These are phyloP conservation scores for Plasmodium adleri DNA, from an alignment of 169 alveolate genomes.

Conservation along the genomic window DNA sequence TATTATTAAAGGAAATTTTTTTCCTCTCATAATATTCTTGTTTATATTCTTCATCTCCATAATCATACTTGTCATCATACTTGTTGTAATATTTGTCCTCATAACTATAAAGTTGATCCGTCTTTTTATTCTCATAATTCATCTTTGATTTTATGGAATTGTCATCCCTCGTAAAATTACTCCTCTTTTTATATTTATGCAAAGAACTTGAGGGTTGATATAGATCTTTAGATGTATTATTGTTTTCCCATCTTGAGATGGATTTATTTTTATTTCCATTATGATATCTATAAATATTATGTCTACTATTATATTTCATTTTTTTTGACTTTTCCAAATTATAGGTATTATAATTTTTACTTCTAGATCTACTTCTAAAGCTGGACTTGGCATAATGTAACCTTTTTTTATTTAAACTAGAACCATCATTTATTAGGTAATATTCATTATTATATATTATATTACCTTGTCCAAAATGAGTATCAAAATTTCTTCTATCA, in stretches of 20 bases:
- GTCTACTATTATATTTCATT: slow-evolving; percentile 18
- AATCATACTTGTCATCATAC: too few relatives aligned
- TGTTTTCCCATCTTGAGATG: too few relatives aligned
- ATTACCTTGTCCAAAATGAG: slow-evolving; percentile 72
- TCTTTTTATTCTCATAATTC: background rate
- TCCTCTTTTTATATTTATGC: background rate
- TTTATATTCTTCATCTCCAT: too few relatives aligned
- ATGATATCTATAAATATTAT: slow-evolving; percentile 23
- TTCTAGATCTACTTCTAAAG: slow-evolving; percentile 22
- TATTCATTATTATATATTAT: slow-evolving; percentile 68
- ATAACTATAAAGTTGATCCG: background rate
- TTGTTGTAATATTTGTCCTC: too few relatives aligned
- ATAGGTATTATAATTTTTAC: slow-evolving; percentile 15
- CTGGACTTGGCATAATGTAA: slow-evolving; percentile 26
- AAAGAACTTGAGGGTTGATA: too few relatives aligned
- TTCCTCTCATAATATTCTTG: background rate
- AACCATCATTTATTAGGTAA: slow-evolving; percentile 50
- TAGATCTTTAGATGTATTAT: too few relatives aligned
- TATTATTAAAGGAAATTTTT: background rate
- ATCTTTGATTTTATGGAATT: slow-evolving; percentile 7
- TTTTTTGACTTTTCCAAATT: slow-evolving; percentile 16
- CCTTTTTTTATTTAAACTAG: slow-evolving; percentile 47
- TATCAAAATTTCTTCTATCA: slow-evolving; percentile 55
- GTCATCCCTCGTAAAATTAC: slow-evolving; percentile 5
- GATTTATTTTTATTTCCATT: slow-evolving; percentile 13